A percentile compares a stretch with the other conserved stretches of the same genome.
phyloP scores from a whole-genome alignment of 1,284 basidiomycete genomes.

The Malassezia sympodialis region DNA sequence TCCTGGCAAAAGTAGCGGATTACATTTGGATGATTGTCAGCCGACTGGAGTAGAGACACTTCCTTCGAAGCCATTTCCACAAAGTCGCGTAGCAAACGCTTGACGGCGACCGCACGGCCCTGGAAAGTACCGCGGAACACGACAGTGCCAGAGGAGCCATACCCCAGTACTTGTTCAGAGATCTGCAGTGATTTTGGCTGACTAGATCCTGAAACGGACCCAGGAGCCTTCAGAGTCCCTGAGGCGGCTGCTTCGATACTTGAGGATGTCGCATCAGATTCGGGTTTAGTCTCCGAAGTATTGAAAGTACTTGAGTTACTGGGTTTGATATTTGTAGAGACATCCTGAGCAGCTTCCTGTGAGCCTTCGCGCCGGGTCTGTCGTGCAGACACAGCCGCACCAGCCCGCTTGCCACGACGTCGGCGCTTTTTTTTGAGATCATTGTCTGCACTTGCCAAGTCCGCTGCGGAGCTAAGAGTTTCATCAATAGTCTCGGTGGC shows the following conservation, averaged over 20 bases:
- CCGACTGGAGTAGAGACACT: constrained; percentile 78
- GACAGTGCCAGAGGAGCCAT: constrained; percentile 91
- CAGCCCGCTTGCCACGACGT: constrained; percentile 40
- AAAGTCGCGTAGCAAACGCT: constrained; percentile 87
- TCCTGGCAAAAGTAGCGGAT: constrained; percentile 96
- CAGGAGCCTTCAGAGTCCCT: neutral
- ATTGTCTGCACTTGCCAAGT: neutral
- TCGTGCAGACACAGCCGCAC: constrained; percentile 43
- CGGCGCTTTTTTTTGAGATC: constrained; percentile 17
- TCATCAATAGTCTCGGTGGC: neutral
- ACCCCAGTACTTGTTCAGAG: constrained; percentile 52
- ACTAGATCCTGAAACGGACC: neutral
- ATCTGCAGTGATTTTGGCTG: constrained; percentile 14
- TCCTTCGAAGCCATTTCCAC: constrained; percentile 88
- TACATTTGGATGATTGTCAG: constrained; percentile 93
- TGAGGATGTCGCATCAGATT: neutral
- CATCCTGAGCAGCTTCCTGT: neutral
- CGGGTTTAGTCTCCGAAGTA: neutral
- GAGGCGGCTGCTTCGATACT: neutral
- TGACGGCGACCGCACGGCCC: constrained; percentile 90
- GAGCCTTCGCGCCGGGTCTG: constrained; percentile 5
- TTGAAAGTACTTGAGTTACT: neutral
- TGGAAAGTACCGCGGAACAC: constrained; percentile 88
- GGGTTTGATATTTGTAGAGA: neutral
- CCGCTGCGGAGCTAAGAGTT: neutral